A percentile compares a stretch with the other conserved stretches of the same genome.
These are phyloP conservation scores for Geoglossum cookeanum DNA, from an alignment of 2,329 filamentous ascomycete species.

Conservation along the genomic window DNA sequence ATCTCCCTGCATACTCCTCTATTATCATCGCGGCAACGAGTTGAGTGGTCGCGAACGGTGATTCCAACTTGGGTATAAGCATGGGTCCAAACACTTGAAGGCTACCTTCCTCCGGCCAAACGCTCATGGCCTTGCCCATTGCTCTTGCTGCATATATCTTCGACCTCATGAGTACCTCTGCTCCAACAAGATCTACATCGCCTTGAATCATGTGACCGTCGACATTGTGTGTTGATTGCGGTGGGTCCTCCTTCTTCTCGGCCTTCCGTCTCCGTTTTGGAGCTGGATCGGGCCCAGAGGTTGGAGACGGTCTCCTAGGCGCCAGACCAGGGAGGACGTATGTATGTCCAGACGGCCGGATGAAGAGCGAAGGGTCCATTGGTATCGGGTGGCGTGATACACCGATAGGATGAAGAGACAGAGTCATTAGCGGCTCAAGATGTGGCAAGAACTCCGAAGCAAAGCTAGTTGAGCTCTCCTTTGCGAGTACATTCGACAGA, in stretches of 20 bases:
- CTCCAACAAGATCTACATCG: slow-evolving; percentile 83
- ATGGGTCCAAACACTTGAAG: slow-evolving; percentile 44
- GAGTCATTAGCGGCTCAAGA: slow-evolving; percentile 60
- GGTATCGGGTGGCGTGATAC: slow-evolving; percentile 78
- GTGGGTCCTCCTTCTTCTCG: slow-evolving; percentile 57
- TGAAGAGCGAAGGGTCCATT: slow-evolving; percentile 77
- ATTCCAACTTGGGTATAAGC: slow-evolving; percentile 47
- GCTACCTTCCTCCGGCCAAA: slow-evolving; percentile 43
- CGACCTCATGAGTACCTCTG: slow-evolving; percentile 73
- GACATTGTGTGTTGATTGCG: slow-evolving; percentile 69
- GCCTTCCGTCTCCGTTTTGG: slow-evolving; percentile 48
- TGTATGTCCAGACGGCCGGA: slow-evolving; percentile 77
- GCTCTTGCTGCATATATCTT: slow-evolving; percentile 75
- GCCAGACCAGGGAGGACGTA: slow-evolving; percentile 36
- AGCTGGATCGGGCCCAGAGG: slow-evolving; percentile 37
- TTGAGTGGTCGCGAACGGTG: slow-evolving; percentile 68
- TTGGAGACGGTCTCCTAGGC: slow-evolving; percentile 21
- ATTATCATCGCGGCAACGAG: slow-evolving; percentile 66
- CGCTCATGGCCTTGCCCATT: slow-evolving; percentile 64
- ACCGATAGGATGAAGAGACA: slow-evolving; percentile 80
- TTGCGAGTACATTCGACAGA: slow-evolving; percentile 47
- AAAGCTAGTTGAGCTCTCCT: slow-evolving; percentile 38
- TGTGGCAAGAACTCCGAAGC: slow-evolving; percentile 56
- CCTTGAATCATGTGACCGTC: slow-evolving; percentile 97
- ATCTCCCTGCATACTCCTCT: slow-evolving; percentile 65